Percentiles rank a stretch among this genome's conserved stretches.
These are phyloP conservation scores for Symbiotaphrina buchneri DNA, from an alignment of 495 filamentous ascomycete species.

Conservation along the genomic window DNA sequence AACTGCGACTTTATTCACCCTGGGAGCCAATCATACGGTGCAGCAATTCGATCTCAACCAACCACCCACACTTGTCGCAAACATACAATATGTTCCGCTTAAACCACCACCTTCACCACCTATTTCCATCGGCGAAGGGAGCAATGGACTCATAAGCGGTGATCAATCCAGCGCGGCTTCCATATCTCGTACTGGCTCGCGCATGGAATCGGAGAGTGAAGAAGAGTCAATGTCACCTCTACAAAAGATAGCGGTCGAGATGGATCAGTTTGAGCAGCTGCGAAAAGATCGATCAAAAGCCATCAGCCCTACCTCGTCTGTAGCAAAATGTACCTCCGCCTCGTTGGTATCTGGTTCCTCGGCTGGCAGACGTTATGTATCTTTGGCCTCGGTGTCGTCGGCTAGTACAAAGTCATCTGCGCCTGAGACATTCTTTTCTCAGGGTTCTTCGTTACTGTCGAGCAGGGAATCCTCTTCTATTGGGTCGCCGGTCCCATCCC, in stretches of 20 bases:
- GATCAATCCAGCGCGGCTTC: too few relatives aligned
- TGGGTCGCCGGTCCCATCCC: constrained; percentile 40
- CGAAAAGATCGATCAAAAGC: constrained; percentile 18
- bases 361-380: constrained; percentile 8
- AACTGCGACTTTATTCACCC: constrained; percentile 75
- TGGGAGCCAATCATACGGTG: constrained; percentile 68
- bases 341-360: too few relatives aligned
- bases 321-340: constrained; percentile 12
- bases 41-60: constrained; percentile 90
- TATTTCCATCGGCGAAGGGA: constrained; percentile 40
- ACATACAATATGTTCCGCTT: constrained; percentile 61
- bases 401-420: constrained; percentile 17
- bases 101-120: constrained; percentile 58
- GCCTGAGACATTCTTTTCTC: constrained; percentile 35
- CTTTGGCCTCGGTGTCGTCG: constrained; percentile 21
- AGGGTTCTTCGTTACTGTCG: constrained; percentile 29
- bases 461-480: constrained; percentile 37
- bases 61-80: constrained; percentile 57
- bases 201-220: too few relatives aligned
- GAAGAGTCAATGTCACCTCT: constrained; percentile 28
- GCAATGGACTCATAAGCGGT: background rate
- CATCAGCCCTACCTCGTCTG: constrained; percentile 15
- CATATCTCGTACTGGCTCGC: too few relatives aligned
- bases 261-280: constrained; percentile 31
- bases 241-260: constrained; percentile 36